phyloP scores from a whole-genome alignment of 805 yeast genomes.

The Saccharomycopsis babjevae region DNA sequence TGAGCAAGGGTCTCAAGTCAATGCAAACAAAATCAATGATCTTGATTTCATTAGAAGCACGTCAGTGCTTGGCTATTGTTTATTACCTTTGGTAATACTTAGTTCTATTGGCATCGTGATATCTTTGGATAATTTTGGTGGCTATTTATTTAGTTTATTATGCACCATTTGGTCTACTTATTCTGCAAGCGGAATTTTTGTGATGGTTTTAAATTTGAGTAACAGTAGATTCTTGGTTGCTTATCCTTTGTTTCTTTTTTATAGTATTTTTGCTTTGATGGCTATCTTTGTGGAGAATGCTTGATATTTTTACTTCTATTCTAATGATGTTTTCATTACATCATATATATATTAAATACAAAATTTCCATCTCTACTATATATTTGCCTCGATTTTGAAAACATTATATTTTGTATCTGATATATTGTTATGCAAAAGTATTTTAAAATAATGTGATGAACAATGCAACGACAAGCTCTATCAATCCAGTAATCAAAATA shows the following conservation, averaged over 20 bases:
- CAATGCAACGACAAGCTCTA: constrained; percentile 2
- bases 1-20: background rate
- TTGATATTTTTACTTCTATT: background rate
- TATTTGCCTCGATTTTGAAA: background rate
- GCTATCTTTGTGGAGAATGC: constrained; percentile 60
- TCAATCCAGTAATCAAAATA: constrained; percentile 10
- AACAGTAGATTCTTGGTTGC: constrained; percentile 88
- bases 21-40: constrained; percentile 15
- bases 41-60: constrained; percentile 60
- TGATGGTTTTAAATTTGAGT: constrained; percentile 68
- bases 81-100: constrained; percentile 75
- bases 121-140: constrained; percentile 60
- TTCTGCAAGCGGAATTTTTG: constrained; percentile 88
- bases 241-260: constrained; percentile 84
- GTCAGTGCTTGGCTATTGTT: constrained; percentile 86
- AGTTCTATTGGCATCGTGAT: constrained; percentile 61
- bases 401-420: background rate
- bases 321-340: background rate
- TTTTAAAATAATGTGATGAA: background rate
- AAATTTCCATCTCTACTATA: background rate
- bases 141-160: constrained; percentile 56
- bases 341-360: background rate
- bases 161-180: constrained; percentile 86
- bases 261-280: constrained; percentile 91
- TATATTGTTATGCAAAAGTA: background rate